Percentiles rank a stretch among this genome's conserved stretches.
Conservation (phyloP, 768 basidiomycete genomes). For the Tephrocybe sp. region DNA sequence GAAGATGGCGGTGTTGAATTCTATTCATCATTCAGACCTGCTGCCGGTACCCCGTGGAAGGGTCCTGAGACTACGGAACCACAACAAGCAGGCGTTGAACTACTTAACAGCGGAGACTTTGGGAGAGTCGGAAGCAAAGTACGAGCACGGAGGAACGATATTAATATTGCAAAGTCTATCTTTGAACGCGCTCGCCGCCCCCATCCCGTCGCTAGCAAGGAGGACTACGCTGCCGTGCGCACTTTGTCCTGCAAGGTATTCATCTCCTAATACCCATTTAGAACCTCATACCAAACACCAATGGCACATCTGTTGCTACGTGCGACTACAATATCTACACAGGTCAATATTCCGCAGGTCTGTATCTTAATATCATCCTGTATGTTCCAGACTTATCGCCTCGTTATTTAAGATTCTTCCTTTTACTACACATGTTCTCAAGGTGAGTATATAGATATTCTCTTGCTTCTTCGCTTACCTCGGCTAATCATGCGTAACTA, state of each 20-base stretch:
- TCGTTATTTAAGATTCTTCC: constrained; percentile 60
- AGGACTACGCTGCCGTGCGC: constrained; percentile 57
- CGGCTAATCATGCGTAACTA: constrained; percentile 27
- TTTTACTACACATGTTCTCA: constrained; percentile 94
- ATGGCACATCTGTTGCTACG: constrained; percentile 76
- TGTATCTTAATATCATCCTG: constrained; percentile 3
- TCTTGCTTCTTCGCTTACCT: background rate
- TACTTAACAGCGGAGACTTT: constrained; percentile 80
- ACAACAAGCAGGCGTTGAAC: constrained; percentile 57
- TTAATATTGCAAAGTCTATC: constrained; percentile 51
- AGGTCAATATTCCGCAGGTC: constrained; percentile 81
- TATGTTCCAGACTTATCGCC: constrained; percentile 6
- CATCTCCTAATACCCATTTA: constrained; percentile 25
- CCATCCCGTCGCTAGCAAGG: constrained; percentile 38
- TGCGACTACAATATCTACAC: constrained; percentile 78
- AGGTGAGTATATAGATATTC: constrained; percentile 40
- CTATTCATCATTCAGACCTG: constrained; percentile 27
- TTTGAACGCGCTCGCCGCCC: constrained; percentile 38
- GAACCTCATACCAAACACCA: constrained; percentile 76
- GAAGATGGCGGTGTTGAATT: constrained; percentile 40
- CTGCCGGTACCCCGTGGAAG: constrained; percentile 23
- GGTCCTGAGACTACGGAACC: constrained; percentile 48
- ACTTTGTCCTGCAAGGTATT: background rate
- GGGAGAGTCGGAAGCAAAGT: constrained; percentile 60
- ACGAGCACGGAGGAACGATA: constrained; percentile 36